phyloP scores from a whole-genome alignment of 2,329 filamentous ascomycete species.

The Truncatella angustata region DNA sequence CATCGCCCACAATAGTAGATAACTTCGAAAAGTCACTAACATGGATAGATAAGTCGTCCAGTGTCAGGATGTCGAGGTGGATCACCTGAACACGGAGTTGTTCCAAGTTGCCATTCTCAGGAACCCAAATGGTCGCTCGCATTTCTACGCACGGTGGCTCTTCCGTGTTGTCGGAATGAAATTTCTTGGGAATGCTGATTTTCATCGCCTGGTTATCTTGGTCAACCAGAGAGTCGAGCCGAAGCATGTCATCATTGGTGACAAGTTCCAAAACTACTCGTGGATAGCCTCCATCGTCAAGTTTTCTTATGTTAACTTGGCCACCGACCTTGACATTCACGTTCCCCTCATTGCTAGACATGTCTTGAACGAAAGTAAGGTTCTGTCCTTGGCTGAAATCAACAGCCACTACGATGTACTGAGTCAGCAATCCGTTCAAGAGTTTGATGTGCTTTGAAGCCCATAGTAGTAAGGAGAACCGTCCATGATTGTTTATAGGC shows the following conservation, averaged over 20 bases:
- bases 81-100: slow-evolving; percentile 32
- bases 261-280: slow-evolving; percentile 42
- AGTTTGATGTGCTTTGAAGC: no score
- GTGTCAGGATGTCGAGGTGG: slow-evolving; percentile 36
- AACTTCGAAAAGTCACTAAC: slow-evolving; percentile 35
- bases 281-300: slow-evolving; percentile 31
- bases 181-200: slow-evolving; percentile 35
- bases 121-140: slow-evolving; percentile 45
- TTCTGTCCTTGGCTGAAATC: slow-evolving; percentile 33
- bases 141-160: slow-evolving; percentile 46
- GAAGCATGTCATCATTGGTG: slow-evolving; percentile 42
- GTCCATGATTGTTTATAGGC: no score
- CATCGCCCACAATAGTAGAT: slow-evolving; percentile 34
- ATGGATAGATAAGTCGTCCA: slow-evolving; percentile 33
- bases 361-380: slow-evolving; percentile 40
- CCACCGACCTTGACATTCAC: slow-evolving; percentile 40
- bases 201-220: slow-evolving; percentile 34
- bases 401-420: slow-evolving; percentile 21
- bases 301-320: slow-evolving; percentile 41
- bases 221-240: slow-evolving; percentile 31
- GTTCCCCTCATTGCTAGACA: slow-evolving; percentile 22
- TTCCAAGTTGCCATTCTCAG: slow-evolving; percentile 36
- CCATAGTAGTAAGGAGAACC: no score
- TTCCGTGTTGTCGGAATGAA: slow-evolving; percentile 25
- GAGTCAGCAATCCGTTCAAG: no score